Conservation (phyloP, 768 basidiomycete genomes). For the Neoboletus brunneissimus region DNA sequence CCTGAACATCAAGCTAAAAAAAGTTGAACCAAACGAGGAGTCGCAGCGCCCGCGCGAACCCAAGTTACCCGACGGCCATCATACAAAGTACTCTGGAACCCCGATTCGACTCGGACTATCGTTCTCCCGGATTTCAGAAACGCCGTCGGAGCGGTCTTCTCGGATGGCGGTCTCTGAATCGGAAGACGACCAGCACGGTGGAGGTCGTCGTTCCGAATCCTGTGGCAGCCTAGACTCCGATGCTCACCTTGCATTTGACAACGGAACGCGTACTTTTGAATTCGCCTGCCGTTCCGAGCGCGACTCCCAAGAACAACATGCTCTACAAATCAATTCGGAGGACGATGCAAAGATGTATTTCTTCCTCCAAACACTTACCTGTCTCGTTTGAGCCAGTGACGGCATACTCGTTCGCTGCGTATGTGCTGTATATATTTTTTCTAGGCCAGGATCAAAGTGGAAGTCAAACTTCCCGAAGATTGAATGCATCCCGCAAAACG, state of each 20-base stretch:
- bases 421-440: no score
- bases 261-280: neutral
- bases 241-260: neutral
- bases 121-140: neutral
- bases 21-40: neutral
- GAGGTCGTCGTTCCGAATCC: conserved; percentile 9
- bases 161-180: neutral
- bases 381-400: neutral
- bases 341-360: conserved; percentile 3
- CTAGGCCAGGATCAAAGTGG: conserved; percentile 10
- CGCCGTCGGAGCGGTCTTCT: conserved; percentile 6
- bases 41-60: neutral
- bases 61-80: conserved; percentile 2
- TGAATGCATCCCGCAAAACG: no score
- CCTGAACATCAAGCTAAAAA: neutral
- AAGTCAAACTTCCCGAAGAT: conserved; percentile 8
- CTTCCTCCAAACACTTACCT: conserved; percentile 5
- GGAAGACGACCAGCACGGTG: neutral
- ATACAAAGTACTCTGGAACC: neutral
- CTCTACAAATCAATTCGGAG: conserved; percentile 6
- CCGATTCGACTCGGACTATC: neutral
- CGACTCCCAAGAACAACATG: neutral
- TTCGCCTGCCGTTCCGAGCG: neutral
- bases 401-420: neutral
- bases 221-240: conserved; percentile 3